phyloP scores from a whole-genome alignment of 2,329 filamentous ascomycete species.

The Niveomyces coronatus region DNA sequence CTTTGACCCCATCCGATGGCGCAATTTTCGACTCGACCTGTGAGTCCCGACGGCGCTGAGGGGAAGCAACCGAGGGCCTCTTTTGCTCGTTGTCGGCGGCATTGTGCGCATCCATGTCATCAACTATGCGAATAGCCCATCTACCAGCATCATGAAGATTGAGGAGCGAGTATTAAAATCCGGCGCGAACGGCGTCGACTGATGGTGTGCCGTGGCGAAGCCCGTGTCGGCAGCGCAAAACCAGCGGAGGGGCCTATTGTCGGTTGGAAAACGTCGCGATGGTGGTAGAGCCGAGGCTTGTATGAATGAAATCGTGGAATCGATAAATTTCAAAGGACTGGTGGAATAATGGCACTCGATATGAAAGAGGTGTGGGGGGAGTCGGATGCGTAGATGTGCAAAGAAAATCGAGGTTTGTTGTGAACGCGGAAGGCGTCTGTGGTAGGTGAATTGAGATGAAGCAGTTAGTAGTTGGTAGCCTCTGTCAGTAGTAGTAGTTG shows the following conservation, averaged over 20 bases:
- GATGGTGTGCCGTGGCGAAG: background rate
- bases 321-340: background rate
- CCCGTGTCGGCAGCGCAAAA: background rate
- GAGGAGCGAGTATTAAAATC: conserved; percentile 12
- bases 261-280: background rate
- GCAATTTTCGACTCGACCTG: conserved; percentile 8
- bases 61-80: conserved; percentile 46
- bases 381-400: background rate
- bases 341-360: background rate
- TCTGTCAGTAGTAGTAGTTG: too few species aligned
- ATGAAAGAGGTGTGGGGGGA: background rate
- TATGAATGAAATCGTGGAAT: background rate
- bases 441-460: too few species aligned
- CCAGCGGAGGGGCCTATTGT: background rate
- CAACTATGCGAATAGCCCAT: conserved; percentile 40
- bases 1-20: conserved; percentile 5
- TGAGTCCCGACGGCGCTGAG: conserved; percentile 23
- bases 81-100: conserved; percentile 51
- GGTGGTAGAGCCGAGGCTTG: background rate
- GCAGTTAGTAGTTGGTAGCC: too few species aligned
- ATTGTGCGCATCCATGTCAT: conserved; percentile 62
- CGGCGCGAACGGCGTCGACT: conserved; percentile 9
- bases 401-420: conserved; percentile 7
- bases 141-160: conserved; percentile 47
- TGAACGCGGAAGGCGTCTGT: background rate